Evolutionary conservation across 2,329 filamentous ascomycete genomes (phyloP).

Genomic region (Xylariaceae sp.): DNA sequence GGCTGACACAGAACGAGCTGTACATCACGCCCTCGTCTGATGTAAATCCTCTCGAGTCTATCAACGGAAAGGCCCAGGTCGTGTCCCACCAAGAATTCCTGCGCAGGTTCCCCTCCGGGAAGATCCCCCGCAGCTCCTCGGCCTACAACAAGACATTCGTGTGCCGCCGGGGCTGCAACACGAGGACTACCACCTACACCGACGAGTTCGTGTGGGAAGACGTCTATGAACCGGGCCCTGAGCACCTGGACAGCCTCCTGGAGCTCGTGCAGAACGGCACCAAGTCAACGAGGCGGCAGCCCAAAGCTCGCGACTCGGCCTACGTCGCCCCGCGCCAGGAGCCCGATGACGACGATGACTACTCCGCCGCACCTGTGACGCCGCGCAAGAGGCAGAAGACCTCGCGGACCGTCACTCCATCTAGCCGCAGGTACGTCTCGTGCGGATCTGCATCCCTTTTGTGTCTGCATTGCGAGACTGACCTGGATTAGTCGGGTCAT

Average conservation of each 20-base stretch:
- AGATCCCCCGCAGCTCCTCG: conserved; percentile 62
- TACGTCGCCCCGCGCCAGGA: conserved; percentile 19
- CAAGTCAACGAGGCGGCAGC: conserved; percentile 56
- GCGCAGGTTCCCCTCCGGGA: conserved; percentile 64
- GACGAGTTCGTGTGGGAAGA: conserved; percentile 91
- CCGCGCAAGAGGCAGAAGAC: conserved; percentile 51
- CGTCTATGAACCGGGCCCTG: conserved; percentile 57
- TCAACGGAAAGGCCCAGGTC: conserved; percentile 81
- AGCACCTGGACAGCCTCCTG: conserved; percentile 59
- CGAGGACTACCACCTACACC: conserved; percentile 81
- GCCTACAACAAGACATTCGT: conserved; percentile 83
- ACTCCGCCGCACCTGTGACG: conserved; percentile 33
- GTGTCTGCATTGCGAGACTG: conserved; percentile 2
- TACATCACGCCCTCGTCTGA: conserved; percentile 88
- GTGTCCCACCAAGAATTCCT: conserved; percentile 66
- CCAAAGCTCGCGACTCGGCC: conserved; percentile 21
- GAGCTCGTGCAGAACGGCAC: conserved; percentile 64
- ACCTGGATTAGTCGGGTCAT: conserved; percentile 40
- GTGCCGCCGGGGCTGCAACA: conserved; percentile 83
- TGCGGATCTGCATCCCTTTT: too few relatives aligned
- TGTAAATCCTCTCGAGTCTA: conserved; percentile 75
- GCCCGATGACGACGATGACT: conserved; percentile 23
- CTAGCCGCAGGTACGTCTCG: conserved; percentile 34
- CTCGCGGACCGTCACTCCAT: conserved; percentile 34
- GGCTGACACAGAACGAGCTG: conserved; percentile 62